A percentile compares a stretch with the other conserved stretches of the same genome.
Conservation (phyloP, 2,329 filamentous ascomycete genomes). For the Claviceps fusiformis region DNA sequence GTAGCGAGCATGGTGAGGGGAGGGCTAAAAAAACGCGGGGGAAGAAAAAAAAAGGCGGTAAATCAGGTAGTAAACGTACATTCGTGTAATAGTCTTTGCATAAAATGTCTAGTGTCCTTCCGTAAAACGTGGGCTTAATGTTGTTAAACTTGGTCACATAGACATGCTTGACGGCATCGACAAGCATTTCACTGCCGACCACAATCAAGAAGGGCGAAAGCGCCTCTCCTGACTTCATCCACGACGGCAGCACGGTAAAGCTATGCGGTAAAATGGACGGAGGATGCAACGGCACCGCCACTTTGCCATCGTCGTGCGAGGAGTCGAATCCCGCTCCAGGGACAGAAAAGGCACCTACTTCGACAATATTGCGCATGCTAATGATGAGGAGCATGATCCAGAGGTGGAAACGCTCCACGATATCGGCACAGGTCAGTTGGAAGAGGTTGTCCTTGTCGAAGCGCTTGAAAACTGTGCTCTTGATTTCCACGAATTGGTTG, state of each 20-base stretch:
- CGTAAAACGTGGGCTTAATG: conserved; percentile 80
- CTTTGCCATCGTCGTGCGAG: conserved; percentile 33
- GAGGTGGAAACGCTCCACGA: conserved; percentile 92
- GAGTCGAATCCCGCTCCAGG: conserved; percentile 38
- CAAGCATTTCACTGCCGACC: conserved; percentile 88
- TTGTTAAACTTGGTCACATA: conserved; percentile 99
- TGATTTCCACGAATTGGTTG: conserved; percentile 98
- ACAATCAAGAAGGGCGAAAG: conserved; percentile 89
- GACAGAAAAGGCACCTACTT: conserved; percentile 72
- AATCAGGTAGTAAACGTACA: conserved; percentile 29
- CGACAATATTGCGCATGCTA: conserved; percentile 87
- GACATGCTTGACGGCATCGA: conserved; percentile 93
- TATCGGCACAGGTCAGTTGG: conserved; percentile 88
- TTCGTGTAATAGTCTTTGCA: conserved; percentile 98
- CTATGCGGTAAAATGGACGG: conserved; percentile 75
- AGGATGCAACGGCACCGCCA: conserved; percentile 45
- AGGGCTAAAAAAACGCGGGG: not conserved
- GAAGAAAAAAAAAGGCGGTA: not conserved
- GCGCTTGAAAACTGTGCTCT: conserved; percentile 95
- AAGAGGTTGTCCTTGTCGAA: conserved; percentile 98
- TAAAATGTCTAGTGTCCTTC: conserved; percentile 79
- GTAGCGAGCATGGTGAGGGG: not conserved
- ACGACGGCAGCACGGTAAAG: conserved; percentile 78
- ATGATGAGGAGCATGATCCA: conserved; percentile 98
- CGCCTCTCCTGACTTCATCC: conserved; percentile 67